Evolutionary conservation across 2,329 filamentous ascomycete species (phyloP).

Genomic region (Epicoccum nigrum): DNA sequence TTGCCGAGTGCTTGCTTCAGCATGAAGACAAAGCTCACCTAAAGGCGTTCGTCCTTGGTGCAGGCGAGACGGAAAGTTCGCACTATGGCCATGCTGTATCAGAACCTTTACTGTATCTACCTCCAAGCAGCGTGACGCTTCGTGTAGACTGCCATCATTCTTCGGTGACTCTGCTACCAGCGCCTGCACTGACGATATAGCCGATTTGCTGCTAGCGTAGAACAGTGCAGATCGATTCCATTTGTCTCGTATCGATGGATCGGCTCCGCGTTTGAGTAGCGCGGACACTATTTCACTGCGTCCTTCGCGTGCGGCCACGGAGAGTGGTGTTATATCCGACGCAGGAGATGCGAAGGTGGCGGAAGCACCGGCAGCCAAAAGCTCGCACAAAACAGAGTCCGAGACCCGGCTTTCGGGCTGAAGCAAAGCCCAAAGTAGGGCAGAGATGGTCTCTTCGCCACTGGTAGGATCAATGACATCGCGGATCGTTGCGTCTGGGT

Average conservation of each 20-base stretch:
- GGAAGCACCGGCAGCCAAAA: constrained; percentile 63
- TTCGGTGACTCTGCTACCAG: constrained; percentile 63
- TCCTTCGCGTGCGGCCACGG: constrained; percentile 63
- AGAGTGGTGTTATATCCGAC: constrained; percentile 63
- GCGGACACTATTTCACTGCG: constrained; percentile 64
- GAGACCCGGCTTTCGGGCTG: constrained; percentile 69
- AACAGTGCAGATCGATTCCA: constrained; percentile 65
- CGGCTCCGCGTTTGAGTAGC: constrained; percentile 64
- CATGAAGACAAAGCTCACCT: constrained; percentile 67
- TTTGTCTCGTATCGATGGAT: constrained; percentile 64
- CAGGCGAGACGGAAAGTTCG: constrained; percentile 68
- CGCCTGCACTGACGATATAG: constrained; percentile 41
- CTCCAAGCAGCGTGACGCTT: constrained; percentile 66
- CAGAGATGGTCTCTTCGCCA: constrained; percentile 61
- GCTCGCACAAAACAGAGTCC: constrained; percentile 61
- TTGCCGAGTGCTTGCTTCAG: constrained; percentile 51
- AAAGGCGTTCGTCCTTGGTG: constrained; percentile 69
- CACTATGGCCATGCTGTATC: constrained; percentile 64
- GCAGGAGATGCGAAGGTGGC: constrained; percentile 61
- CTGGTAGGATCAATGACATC: constrained; percentile 55
- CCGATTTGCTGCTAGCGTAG: constrained; percentile 59
- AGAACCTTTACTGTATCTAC: constrained; percentile 62
- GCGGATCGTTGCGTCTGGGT: constrained; percentile 51
- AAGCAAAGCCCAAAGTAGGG: constrained; percentile 66
- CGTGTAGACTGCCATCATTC: constrained; percentile 71